These are phyloP conservation scores for Carex scoparia DNA, from an alignment of 176 grass and related monocot genomes.

Conservation along the genomic window DNA sequence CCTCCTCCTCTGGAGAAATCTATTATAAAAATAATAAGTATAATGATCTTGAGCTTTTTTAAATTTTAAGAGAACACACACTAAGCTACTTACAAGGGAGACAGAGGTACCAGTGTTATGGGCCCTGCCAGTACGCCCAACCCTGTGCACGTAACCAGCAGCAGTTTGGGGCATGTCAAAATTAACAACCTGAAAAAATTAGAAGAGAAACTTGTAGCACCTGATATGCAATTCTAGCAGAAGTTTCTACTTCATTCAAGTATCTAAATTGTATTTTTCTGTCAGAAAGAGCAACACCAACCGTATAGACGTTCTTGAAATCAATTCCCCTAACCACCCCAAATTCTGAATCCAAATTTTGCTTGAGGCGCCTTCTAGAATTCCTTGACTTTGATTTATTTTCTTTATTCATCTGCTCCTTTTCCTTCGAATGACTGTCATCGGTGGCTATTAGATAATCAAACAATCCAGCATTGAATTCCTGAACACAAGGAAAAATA, in stretches of 20 bases:
- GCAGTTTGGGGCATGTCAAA: slow-evolving; percentile 73
- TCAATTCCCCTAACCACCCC: slow-evolving; percentile 94
- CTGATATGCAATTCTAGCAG: background rate
- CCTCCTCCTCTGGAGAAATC: slow-evolving; percentile 53
- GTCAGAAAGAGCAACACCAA: slow-evolving; percentile 31
- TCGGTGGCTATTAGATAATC: slow-evolving; percentile 98
- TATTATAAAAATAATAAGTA: slow-evolving; percentile 30
- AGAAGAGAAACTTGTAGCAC: slow-evolving; percentile 20
- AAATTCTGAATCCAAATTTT: slow-evolving; percentile 77
- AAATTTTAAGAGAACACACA: background rate
- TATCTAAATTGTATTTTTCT: background rate
- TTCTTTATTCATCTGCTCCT: slow-evolving; percentile 46
- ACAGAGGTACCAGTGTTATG: slow-evolving; percentile 76
- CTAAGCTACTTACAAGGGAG: slow-evolving; percentile 73
- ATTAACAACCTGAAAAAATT: slow-evolving; percentile 72
- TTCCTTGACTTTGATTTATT: slow-evolving; percentile 38
- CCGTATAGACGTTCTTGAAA: slow-evolving; percentile 96
- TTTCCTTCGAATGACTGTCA: slow-evolving; percentile 56
- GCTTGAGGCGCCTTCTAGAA: slow-evolving; percentile 50
- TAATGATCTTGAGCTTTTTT: background rate
- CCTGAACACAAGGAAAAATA: slow-evolving; percentile 40
- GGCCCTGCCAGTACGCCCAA: slow-evolving; percentile 87
- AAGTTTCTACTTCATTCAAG: slow-evolving; percentile 3
- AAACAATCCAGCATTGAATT: slow-evolving; percentile 94
- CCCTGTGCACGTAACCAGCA: slow-evolving; percentile 88